Evolutionary conservation across 352 stramenopile species (phyloP).

Genomic region (Phytophthora europaea): DNA sequence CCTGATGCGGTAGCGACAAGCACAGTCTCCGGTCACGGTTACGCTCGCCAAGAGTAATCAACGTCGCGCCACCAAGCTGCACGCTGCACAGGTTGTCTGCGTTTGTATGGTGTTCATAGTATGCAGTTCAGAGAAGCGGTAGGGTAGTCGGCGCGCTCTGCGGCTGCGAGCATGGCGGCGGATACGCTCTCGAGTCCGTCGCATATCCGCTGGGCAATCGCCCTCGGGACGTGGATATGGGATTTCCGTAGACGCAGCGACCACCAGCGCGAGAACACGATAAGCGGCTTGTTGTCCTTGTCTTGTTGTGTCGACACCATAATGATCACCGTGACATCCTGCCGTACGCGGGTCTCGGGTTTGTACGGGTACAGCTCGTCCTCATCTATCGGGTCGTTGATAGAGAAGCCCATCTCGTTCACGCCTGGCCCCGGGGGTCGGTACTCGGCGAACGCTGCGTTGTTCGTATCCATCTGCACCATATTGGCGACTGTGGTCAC

Average conservation of each 20-base stretch:
- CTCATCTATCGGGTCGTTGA: constrained; percentile 51
- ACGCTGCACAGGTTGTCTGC: neutral
- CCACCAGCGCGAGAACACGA: constrained; percentile 44
- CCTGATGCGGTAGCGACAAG: constrained; percentile 17
- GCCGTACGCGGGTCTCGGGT: constrained; percentile 32
- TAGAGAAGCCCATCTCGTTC: constrained; percentile 43
- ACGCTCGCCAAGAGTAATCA: neutral
- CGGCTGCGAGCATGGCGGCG: constrained; percentile 30
- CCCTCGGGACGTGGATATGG: constrained; percentile 34
- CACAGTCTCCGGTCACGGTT: neutral
- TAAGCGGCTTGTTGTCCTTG: constrained; percentile 30
- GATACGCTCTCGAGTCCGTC: constrained; percentile 41
- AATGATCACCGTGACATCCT: constrained; percentile 46
- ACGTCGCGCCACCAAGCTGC: neutral
- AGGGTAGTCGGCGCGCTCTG: constrained; percentile 16
- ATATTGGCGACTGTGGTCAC: constrained; percentile 34
- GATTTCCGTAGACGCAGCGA: constrained; percentile 35
- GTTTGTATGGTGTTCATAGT: neutral
- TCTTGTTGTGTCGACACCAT: constrained; percentile 22
- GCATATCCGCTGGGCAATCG: constrained; percentile 27
- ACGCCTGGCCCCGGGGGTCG: constrained; percentile 11
- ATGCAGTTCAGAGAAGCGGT: neutral
- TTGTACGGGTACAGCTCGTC: constrained; percentile 65
- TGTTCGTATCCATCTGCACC: constrained; percentile 52
- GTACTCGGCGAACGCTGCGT: constrained; percentile 42